Base-by-base conservation (phyloP, 345 rosid species). In the Excoecaria cochinchinensis region DNA sequence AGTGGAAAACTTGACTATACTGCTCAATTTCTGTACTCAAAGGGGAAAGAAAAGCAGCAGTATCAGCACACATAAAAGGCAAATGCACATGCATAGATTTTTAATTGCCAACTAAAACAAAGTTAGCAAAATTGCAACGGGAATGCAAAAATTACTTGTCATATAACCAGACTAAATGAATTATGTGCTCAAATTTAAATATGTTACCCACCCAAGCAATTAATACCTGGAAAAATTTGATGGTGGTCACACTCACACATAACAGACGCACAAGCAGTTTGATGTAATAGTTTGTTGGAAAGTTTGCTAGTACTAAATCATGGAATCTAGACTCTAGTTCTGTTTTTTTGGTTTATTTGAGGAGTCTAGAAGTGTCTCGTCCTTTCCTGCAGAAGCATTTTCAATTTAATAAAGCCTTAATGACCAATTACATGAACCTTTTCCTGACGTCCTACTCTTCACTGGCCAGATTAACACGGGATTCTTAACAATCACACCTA, bases 1-100 rank as follows among this genome's bases (percentile, higher is more conserved):
- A 73, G 50, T 0, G 62, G 68, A 72, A 66, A 75, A 81, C 59
- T 64, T 38, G 57, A 71, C 73, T 78, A 58, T 17, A 47, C 71
- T 15, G 67, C 64, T 66, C 66, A 68, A 71, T 69, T 60, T 81
- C 84, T 77, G 79, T 21, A 77, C 9, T 55, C 48, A 48, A 14
- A 72, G 10, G 52, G 25, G 46, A 70, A 12, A 53, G 31, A 5
- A 69, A 17, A 19, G 51, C 58, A 73, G n/a, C 44, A 15, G 39
- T n/a, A 53, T 15, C 24, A 61, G 8, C 14, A 40, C 6, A 9
- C 39, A 75, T 16, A 53, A 31, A 7, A 14, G 0, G n/a, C 16
- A 8, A 17, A 24, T 4, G 0, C 11, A 72, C 11, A 9, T 10
- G 42, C 17, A 19, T 60, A 4, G 61, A 56, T 19, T 56, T 12